phyloP scores from a whole-genome alignment of 2,329 filamentous ascomycete species.

The Colletotrichum sp. region DNA sequence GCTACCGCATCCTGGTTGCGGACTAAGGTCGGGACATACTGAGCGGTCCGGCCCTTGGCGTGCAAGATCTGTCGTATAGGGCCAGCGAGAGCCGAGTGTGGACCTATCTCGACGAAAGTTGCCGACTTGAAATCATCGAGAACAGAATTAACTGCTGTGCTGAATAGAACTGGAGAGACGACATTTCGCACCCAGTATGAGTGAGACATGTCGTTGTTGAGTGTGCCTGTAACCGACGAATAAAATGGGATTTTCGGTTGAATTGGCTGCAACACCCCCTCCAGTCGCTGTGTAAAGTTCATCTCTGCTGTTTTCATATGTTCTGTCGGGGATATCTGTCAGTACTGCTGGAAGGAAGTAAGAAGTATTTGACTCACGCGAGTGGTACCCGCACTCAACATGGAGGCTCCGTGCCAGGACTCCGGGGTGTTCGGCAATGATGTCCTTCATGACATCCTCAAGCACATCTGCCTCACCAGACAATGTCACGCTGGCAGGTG shows the following conservation, averaged over 20 bases:
- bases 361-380: constrained; percentile 24
- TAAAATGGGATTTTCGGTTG: constrained; percentile 1
- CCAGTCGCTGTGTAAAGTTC: neutral
- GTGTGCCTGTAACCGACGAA: constrained; percentile 9
- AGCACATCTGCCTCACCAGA: constrained; percentile 31
- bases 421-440: constrained; percentile 26
- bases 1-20: neutral
- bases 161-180: constrained; percentile 45
- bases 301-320: constrained; percentile 7
- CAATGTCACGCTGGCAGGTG: constrained; percentile 53
- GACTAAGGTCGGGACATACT: constrained; percentile 1
- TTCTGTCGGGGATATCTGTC: neutral
- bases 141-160: constrained; percentile 30
- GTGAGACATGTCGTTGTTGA: constrained; percentile 25
- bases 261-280: neutral
- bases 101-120: constrained; percentile 52
- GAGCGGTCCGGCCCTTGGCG: neutral
- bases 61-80: constrained; percentile 56
- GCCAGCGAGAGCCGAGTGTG: constrained; percentile 52
- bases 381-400: constrained; percentile 59
- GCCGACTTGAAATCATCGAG: neutral
- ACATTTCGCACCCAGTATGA: constrained; percentile 51
- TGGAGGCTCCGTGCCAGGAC: constrained; percentile 52
- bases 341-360: neutral
- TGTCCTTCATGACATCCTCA: constrained; percentile 29